These are phyloP conservation scores for Epichloe gansuensis DNA, from an alignment of 2,329 filamentous ascomycete genomes.

Conservation along the genomic window DNA sequence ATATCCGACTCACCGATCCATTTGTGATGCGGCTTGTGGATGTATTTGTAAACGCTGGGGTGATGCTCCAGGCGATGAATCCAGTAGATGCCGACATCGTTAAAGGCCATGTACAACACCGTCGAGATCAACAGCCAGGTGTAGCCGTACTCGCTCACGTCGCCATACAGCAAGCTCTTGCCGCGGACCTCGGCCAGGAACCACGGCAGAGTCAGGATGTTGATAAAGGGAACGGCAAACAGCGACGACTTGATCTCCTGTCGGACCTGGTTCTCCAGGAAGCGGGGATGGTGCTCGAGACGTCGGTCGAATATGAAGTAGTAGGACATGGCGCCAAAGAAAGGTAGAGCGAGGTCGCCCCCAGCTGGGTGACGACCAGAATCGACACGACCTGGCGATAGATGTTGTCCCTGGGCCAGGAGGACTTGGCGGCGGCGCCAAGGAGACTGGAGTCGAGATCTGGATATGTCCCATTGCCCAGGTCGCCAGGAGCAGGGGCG, in stretches of 20 bases:
- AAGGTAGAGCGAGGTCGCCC: slow-evolving; percentile 42
- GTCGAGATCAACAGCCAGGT: slow-evolving; percentile 26
- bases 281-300: slow-evolving; percentile 33
- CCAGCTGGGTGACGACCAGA: slow-evolving; percentile 26
- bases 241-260: slow-evolving; percentile 32
- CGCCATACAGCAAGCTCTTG: slow-evolving; percentile 28
- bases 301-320: slow-evolving; percentile 46
- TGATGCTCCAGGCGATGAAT: slow-evolving; percentile 81
- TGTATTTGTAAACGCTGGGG: slow-evolving; percentile 62
- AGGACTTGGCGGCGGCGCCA: slow-evolving; percentile 11
- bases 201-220: slow-evolving; percentile 31
- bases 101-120: slow-evolving; percentile 22
- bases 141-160: slow-evolving; percentile 27
- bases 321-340: slow-evolving; percentile 60
- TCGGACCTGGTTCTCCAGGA: slow-evolving; percentile 34
- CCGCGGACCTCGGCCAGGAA: slow-evolving; percentile 37
- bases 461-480: slow-evolving; percentile 4
- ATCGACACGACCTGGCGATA: slow-evolving; percentile 27
- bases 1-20: slow-evolving; percentile 52
- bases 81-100: slow-evolving; percentile 59
- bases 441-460: slow-evolving; percentile 7
- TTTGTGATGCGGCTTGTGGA: slow-evolving; percentile 98
- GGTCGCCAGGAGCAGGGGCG: slow-evolving; percentile 1
- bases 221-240: slow-evolving; percentile 30
- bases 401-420: slow-evolving; percentile 29